These are phyloP conservation scores for Gaertneriomyces sp. DNA, from an alignment of 192 early-diverging fungal species.

Conservation along the genomic window DNA sequence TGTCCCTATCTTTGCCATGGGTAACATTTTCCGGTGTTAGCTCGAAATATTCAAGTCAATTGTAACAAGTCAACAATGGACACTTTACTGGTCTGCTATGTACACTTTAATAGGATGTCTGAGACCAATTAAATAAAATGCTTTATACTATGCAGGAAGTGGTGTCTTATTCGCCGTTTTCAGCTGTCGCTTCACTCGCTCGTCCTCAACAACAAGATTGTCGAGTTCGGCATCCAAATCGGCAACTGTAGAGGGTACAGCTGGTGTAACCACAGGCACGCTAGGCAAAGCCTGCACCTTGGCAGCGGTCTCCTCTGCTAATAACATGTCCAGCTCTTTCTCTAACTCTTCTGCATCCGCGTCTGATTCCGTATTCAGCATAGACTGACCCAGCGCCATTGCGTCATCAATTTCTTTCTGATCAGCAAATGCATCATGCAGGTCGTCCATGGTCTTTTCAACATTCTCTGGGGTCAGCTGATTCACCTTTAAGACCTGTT, in stretches of 20 bases:
- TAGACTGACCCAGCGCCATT: constrained; percentile 36
- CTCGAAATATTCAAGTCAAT: too few species aligned
- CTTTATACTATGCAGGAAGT: too few species aligned
- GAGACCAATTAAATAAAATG: too few species aligned
- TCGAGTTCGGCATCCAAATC: constrained; percentile 20
- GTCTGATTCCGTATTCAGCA: constrained; percentile 15
- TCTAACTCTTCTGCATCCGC: constrained; percentile 33
- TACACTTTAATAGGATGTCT: too few species aligned
- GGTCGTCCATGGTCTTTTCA: constrained; percentile 57
- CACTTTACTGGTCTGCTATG: too few species aligned
- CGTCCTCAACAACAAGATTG: constrained; percentile 6
- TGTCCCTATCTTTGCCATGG: too few species aligned
- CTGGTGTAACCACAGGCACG: constrained; percentile 1
- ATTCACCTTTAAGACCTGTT: constrained; percentile 41
- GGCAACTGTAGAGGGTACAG: background rate
- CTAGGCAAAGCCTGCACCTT: background rate
- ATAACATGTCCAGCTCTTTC: constrained; percentile 27
- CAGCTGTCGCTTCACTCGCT: too few species aligned
- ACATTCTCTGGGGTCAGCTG: constrained; percentile 49
- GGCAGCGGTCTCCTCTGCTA: constrained; percentile 5
- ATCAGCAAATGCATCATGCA: constrained; percentile 58
- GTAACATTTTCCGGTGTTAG: too few species aligned
- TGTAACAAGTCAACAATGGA: too few species aligned
- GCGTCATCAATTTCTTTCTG: constrained; percentile 62
- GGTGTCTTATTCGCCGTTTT: too few species aligned